These are phyloP conservation scores for Nasturtium officinale DNA, from an alignment of 345 rosid genomes.

Conservation along the genomic window DNA sequence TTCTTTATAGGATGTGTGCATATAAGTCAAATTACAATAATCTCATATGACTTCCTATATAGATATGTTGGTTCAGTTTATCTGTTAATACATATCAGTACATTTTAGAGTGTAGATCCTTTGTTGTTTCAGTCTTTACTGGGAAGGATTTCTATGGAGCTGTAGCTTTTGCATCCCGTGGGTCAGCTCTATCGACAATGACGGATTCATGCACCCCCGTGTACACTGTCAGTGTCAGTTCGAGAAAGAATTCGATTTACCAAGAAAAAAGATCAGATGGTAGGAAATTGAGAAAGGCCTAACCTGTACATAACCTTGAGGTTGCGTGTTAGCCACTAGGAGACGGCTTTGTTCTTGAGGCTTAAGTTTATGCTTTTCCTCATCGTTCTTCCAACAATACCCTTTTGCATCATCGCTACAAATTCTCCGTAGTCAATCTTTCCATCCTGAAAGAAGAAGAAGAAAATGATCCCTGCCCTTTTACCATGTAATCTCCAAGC, in stretches of 20 bases:
- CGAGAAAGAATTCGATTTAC: conserved; percentile 20
- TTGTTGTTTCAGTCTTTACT: conserved; percentile 21
- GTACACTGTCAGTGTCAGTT: conserved; percentile 30
- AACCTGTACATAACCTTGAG: conserved; percentile 37
- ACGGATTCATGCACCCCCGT: conserved; percentile 18
- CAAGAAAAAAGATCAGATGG: background rate
- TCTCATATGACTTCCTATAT: conserved; percentile 28
- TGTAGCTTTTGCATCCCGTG: conserved; percentile 30
- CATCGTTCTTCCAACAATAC: conserved; percentile 91
- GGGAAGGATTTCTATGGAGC: conserved; percentile 8
- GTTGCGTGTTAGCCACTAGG: conserved; percentile 24
- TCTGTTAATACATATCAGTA: conserved; percentile 32
- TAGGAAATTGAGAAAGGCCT: conserved; percentile 15
- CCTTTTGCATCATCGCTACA: conserved; percentile 99
- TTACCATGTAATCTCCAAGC: conserved; percentile 9
- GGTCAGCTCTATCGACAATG: conserved; percentile 27
- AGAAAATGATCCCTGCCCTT: conserved; percentile 19
- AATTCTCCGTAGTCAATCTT: conserved; percentile 95
- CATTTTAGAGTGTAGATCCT: conserved; percentile 24
- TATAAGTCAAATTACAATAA: conserved; percentile 36
- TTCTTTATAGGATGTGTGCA: conserved; percentile 27
- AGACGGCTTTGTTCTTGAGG: conserved; percentile 34
- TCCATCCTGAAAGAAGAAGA: conserved; percentile 71
- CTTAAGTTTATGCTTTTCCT: conserved; percentile 91
- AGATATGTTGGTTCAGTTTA: conserved; percentile 18